Percentiles rank a stretch among this genome's conserved stretches.
These are phyloP conservation scores for Chamaecrista fasciculata DNA, from an alignment of 306 rosid species.

Conservation along the genomic window DNA sequence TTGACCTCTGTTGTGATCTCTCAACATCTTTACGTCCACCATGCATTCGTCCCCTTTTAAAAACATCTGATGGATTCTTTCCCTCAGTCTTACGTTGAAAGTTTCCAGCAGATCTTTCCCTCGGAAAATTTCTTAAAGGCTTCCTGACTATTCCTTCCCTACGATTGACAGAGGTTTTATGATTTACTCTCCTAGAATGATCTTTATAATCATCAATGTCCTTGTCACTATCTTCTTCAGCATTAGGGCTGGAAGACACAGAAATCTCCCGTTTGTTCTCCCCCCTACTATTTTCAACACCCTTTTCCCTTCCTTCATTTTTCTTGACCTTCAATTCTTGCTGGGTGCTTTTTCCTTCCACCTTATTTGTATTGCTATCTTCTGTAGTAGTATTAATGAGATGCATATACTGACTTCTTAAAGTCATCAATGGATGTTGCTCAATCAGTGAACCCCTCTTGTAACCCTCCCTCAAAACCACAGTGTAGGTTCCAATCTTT, in stretches of 20 bases:
- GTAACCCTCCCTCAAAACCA: slow-evolving; percentile 74
- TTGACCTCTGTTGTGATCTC: slow-evolving; percentile 24
- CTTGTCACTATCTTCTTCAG: slow-evolving; percentile 38
- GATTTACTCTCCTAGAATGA: slow-evolving; percentile 14
- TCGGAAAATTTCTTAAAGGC: slow-evolving; percentile 31
- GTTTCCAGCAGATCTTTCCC: slow-evolving; percentile 32
- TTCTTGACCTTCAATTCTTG: slow-evolving; percentile 32
- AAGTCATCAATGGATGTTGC: slow-evolving; percentile 46
- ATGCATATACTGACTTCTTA: slow-evolving; percentile 70
- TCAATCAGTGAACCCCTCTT: slow-evolving; percentile 70
- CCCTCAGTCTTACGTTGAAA: slow-evolving; percentile 14
- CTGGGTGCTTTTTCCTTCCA: slow-evolving; percentile 28
- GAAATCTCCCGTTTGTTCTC: slow-evolving; percentile 27
- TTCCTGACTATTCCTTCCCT: slow-evolving; percentile 26
- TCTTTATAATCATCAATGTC: slow-evolving; percentile 35
- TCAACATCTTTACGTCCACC: slow-evolving; percentile 22
- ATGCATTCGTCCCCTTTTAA: slow-evolving; percentile 22
- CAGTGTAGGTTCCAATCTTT: slow-evolving; percentile 66
- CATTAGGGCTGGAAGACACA: slow-evolving; percentile 42
- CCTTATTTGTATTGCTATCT: slow-evolving; percentile 37
- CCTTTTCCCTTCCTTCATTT: slow-evolving; percentile 22
- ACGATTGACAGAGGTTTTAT: slow-evolving; percentile 18
- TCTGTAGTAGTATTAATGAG: slow-evolving; percentile 59
- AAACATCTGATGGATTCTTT: slow-evolving; percentile 12
- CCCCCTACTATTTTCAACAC: slow-evolving; percentile 33